Percentiles rank a stretch among this genome's conserved stretches.
These are phyloP conservation scores for Penicillium sp. DNA, from an alignment of 2,329 filamentous ascomycete species.

Conservation along the genomic window DNA sequence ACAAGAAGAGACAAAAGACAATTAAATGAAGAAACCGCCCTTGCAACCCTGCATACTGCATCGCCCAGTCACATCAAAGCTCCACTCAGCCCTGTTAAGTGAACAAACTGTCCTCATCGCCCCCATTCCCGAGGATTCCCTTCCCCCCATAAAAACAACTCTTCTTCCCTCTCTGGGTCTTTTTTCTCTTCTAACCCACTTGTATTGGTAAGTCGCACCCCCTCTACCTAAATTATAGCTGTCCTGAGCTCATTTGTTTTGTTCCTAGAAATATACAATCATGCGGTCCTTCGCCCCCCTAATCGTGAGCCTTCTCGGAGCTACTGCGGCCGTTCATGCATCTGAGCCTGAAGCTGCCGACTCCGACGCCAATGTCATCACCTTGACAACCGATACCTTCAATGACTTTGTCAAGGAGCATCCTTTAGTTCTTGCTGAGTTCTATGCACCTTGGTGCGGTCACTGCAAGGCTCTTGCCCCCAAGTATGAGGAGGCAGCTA, in stretches of 20 bases:
- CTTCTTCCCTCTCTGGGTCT: conserved; percentile 7
- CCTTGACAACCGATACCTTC: conserved; percentile 83
- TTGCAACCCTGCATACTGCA: conserved; percentile 28
- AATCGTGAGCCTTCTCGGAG: conserved; percentile 40
- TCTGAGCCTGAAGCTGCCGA: conserved; percentile 29
- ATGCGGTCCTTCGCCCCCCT: conserved; percentile 43
- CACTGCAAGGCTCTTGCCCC: conserved; percentile 94
- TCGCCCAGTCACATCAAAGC: conserved; percentile 26
- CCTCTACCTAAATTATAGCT: background rate
- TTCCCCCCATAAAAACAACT: conserved; percentile 17
- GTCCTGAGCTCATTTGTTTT: conserved; percentile 8
- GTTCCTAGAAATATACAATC: conserved; percentile 11
- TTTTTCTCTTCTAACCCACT: conserved; percentile 7
- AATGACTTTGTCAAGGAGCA: conserved; percentile 79
- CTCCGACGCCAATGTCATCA: conserved; percentile 68
- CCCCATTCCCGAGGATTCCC: conserved; percentile 10
- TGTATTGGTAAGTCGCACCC: conserved; percentile 13
- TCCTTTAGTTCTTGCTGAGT: conserved; percentile 89
- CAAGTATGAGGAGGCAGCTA: conserved; percentile 50
- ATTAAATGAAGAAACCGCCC: background rate
- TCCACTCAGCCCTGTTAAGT: conserved; percentile 30
- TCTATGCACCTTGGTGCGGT: conserved; percentile 95
- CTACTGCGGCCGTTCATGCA: conserved; percentile 36
- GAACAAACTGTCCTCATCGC: conserved; percentile 44
- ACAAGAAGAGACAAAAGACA: too few relatives aligned